phyloP scores from a whole-genome alignment of 257 asterid species.

The Fraxinus anomala region DNA sequence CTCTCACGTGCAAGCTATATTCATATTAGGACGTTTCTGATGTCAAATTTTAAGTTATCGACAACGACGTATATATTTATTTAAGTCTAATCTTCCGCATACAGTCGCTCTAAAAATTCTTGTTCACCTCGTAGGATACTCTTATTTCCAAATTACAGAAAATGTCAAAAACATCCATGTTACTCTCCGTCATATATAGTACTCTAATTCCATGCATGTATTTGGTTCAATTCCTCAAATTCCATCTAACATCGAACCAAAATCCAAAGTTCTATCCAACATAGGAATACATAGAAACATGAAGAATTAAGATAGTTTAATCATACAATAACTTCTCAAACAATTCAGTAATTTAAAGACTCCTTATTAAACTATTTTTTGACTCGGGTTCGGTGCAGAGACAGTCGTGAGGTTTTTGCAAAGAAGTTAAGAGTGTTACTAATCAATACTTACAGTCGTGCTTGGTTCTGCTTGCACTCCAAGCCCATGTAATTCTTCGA shows the following conservation, averaged over 20 bases:
- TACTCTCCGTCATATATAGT: background rate
- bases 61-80: too few species aligned
- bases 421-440: background rate
- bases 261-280: background rate
- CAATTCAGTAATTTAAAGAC: background rate
- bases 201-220: background rate
- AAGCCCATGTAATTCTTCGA: slow-evolving; percentile 51
- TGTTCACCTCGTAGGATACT: background rate
- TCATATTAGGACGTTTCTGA: background rate
- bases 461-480: slow-evolving; percentile 53
- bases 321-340: too few species aligned
- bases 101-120: background rate
- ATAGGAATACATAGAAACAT: background rate
- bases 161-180: background rate
- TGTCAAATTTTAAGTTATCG: too few species aligned
- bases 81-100: too few species aligned
- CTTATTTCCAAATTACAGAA: background rate
- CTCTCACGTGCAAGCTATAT: too few species aligned
- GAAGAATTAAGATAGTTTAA: background rate
- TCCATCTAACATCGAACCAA: background rate
- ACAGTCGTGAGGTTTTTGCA: too few species aligned
- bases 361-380: background rate
- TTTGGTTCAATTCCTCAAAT: background rate
- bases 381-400: background rate
- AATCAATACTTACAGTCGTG: slow-evolving; percentile 59